phyloP scores from a whole-genome alignment of 1,284 basidiomycete genomes.

The Coniferiporia sulphurascens region DNA sequence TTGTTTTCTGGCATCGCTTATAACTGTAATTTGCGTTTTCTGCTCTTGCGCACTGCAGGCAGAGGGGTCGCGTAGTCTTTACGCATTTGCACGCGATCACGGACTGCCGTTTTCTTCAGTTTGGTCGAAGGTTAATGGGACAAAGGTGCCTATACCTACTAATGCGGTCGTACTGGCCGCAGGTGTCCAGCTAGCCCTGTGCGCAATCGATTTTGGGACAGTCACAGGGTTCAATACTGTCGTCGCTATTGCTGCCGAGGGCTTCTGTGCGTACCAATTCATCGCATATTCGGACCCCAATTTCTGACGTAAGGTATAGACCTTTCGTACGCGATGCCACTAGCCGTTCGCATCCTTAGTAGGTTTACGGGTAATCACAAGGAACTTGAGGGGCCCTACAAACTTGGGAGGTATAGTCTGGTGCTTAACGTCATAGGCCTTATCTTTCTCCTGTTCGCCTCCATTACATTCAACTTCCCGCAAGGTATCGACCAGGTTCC shows the following conservation, averaged over 20 bases:
- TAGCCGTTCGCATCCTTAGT: slow-evolving; percentile 13
- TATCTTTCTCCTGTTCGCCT: slow-evolving; percentile 18
- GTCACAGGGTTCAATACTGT: slow-evolving; percentile 18
- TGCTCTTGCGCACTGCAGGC: slow-evolving; percentile 15
- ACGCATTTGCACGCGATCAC: slow-evolving; percentile 18
- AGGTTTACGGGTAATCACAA: slow-evolving; percentile 11
- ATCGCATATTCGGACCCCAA: background rate
- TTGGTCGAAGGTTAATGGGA: slow-evolving; percentile 15
- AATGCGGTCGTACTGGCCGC: slow-evolving; percentile 16
- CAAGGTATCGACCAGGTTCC: slow-evolving; percentile 2
- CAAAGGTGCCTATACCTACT: slow-evolving; percentile 2
- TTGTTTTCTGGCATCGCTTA: slow-evolving; percentile 15
- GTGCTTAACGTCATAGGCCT: slow-evolving; percentile 12
- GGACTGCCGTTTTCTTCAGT: slow-evolving; percentile 15
- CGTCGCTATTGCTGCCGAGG: slow-evolving; percentile 18
- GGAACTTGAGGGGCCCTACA: slow-evolving; percentile 13
- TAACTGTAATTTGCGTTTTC: slow-evolving; percentile 12
- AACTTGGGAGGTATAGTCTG: slow-evolving; percentile 9
- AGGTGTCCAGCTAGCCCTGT: slow-evolving; percentile 13
- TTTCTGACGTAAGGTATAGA: background rate
- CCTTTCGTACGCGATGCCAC: slow-evolving; percentile 16
- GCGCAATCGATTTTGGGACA: slow-evolving; percentile 18
- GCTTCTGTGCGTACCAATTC: slow-evolving; percentile 10
- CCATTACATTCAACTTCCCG: slow-evolving; percentile 19
- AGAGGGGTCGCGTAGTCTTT: slow-evolving; percentile 17